Conservation (phyloP, 768 basidiomycete genomes). For the Lentinula lateritia region DNA sequence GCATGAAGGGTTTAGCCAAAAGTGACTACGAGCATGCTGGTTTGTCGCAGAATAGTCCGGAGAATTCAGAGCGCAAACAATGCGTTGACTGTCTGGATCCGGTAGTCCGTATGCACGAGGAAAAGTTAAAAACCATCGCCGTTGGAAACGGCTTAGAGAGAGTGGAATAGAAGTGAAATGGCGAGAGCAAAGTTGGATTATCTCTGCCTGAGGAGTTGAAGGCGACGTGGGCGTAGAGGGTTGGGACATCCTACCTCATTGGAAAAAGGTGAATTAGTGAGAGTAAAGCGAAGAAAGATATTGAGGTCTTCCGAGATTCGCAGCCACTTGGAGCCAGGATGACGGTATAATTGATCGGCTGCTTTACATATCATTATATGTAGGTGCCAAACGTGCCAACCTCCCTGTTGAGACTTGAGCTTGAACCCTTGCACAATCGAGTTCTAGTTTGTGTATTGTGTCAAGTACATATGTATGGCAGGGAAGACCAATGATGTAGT, state of each 20-base stretch:
- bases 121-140: conserved; percentile 4
- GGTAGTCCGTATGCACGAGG: conserved; percentile 3
- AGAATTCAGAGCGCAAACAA: conserved; percentile 2
- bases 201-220: conserved; percentile 3
- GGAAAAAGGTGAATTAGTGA: not conserved
- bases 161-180: conserved; percentile 3
- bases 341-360: not conserved
- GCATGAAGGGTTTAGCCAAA: conserved; percentile 4
- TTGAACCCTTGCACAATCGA: no score
- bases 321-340: not conserved
- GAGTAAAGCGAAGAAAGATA: not conserved
- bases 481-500: no score
- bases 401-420: no score
- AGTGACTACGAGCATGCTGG: not conserved
- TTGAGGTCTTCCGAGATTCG: not conserved
- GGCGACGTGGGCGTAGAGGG: not conserved
- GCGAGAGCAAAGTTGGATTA: conserved; percentile 5
- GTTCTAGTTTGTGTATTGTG: no score
- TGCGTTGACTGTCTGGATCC: not conserved
- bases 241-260: conserved; percentile 4
- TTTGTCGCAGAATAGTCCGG: not conserved
- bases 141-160: conserved; percentile 2
- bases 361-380: not conserved
- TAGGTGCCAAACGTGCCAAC: no score
- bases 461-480: no score